These are phyloP conservation scores for Pseudopyrenochaeta lycopersici DNA, from an alignment of 2,329 filamentous ascomycete genomes.

Conservation along the genomic window DNA sequence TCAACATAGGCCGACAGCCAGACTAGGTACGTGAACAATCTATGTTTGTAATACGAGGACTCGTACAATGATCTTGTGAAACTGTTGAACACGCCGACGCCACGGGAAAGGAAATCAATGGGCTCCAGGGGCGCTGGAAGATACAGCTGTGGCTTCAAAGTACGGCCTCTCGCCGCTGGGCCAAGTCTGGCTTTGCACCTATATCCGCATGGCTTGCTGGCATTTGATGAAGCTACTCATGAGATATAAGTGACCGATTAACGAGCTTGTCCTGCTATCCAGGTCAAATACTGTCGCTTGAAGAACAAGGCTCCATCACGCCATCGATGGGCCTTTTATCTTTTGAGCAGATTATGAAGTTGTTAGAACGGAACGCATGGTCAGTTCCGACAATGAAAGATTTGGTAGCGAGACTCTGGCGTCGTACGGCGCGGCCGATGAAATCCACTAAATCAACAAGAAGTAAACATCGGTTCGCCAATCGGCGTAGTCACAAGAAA, in stretches of 20 bases:
- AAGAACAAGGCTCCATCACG: not conserved
- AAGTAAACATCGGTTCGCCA: conserved; percentile 19
- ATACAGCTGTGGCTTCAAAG: conserved; percentile 2
- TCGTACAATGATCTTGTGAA: conserved; percentile 43
- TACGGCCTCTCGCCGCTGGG: conserved; percentile 6
- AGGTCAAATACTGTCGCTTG: not conserved
- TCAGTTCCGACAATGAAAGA: conserved; percentile 5
- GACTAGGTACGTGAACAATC: conserved; percentile 9
- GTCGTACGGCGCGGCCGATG: conserved; percentile 45
- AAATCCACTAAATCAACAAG: conserved; percentile 23
- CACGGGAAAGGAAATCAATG: conserved; percentile 25
- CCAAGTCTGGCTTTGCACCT: conserved; percentile 1
- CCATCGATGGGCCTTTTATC: not conserved
- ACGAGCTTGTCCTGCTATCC: not conserved
- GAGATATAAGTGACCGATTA: not conserved
- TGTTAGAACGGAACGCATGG: conserved; percentile 1
- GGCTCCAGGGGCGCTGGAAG: conserved; percentile 12
- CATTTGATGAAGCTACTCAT: not conserved
- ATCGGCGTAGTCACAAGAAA: conserved; percentile 11
- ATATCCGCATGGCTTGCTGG: conserved; percentile 1
- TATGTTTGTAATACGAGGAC: conserved; percentile 22
- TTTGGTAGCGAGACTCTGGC: conserved; percentile 42
- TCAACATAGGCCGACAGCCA: conserved; percentile 10
- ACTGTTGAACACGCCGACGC: conserved; percentile 37
- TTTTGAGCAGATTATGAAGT: not conserved